Evolutionary conservation across 805 yeast genomes (phyloP), one percentile per base, ranked within the genome.

Genomic region (Wickerhamomyces canadensis): DNA sequence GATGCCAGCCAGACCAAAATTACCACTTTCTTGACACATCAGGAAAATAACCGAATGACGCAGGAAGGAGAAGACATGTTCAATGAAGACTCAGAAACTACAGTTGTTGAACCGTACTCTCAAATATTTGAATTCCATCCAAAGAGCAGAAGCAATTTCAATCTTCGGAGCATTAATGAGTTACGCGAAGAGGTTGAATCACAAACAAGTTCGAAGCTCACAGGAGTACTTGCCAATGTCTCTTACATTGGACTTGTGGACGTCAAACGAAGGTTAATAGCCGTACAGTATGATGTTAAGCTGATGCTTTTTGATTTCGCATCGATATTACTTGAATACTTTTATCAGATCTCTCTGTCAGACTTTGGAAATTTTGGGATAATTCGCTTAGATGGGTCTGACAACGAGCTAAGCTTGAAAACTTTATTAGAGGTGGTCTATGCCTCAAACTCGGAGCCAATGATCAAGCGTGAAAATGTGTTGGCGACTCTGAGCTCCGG

Each of bases 231-330:
- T 57, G 70, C 81, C 8, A 76, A 83, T 37, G 74, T 82, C 34
- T 75, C 81, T 0, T 85, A 72, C 52, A 81, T 93, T 8, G 98
- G 98, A 0, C 61, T 91, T 4, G 89, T 85, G 2, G 98, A 91
- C 54, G 72, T 72, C 10, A 53, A 60, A 11, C 72, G 76, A 43
- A 64, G 97, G 31, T 63, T 91, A 16, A 80, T 84, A 12, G 83
- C 95, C n/a, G 67, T 91, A 31, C 98, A 93, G 55, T 74, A 79
- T 53, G 96, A 82, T 48, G 82, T 88, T 8, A 77, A 78, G 40
- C 64, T 93, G 12, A 82, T 73, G 54, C 60, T 93, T 18, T 77
- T 91, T 15, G 96, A 91, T 58, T 93, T 87, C 57, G 86, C 81
- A 0, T 70, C 84, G 0, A 55, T 85, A 1, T 66, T 80, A 21